Percentiles rank a stretch among this genome's conserved stretches.
Conservation (phyloP, 2,329 filamentous ascomycete species). For the Colletotrichum lupini region DNA sequence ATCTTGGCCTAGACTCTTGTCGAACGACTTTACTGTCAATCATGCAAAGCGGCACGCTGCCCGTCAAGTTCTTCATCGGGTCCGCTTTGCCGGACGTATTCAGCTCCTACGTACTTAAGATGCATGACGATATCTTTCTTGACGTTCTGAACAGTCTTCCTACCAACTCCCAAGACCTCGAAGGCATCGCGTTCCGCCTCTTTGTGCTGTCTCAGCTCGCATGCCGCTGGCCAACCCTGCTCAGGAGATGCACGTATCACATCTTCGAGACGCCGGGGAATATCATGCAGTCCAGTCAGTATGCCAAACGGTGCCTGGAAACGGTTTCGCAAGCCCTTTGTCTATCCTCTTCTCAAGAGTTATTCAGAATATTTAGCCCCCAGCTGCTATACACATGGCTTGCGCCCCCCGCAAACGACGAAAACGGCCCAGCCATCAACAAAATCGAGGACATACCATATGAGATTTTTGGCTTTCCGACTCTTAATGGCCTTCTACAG, state of each 20-base stretch:
- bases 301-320: slow-evolving; percentile 79
- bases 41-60: slow-evolving; percentile 72
- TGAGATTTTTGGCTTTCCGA: slow-evolving; percentile 83
- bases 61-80: slow-evolving; percentile 81
- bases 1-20: slow-evolving; percentile 66
- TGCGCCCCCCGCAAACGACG: slow-evolving; percentile 50
- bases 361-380: slow-evolving; percentile 87
- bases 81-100: slow-evolving; percentile 80
- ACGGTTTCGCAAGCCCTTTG: slow-evolving; percentile 73
- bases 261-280: slow-evolving; percentile 91
- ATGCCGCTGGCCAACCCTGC: slow-evolving; percentile 84
- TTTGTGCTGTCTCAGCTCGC: slow-evolving; percentile 81
- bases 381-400: slow-evolving; percentile 95
- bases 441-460: slow-evolving; percentile 80
- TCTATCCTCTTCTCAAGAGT: slow-evolving; percentile 72
- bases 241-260: slow-evolving; percentile 89
- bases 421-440: slow-evolving; percentile 47
- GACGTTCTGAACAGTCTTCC: slow-evolving; percentile 88
- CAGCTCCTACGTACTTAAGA: slow-evolving; percentile 80
- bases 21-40: slow-evolving; percentile 81
- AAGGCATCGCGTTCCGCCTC: slow-evolving; percentile 88
- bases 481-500: slow-evolving; percentile 73
- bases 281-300: slow-evolving; percentile 70
- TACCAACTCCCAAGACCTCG: slow-evolving; percentile 73
- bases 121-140: slow-evolving; percentile 86